phyloP scores from a whole-genome alignment of 2,329 filamentous ascomycete species.

The Penicillium hesseltinei region DNA sequence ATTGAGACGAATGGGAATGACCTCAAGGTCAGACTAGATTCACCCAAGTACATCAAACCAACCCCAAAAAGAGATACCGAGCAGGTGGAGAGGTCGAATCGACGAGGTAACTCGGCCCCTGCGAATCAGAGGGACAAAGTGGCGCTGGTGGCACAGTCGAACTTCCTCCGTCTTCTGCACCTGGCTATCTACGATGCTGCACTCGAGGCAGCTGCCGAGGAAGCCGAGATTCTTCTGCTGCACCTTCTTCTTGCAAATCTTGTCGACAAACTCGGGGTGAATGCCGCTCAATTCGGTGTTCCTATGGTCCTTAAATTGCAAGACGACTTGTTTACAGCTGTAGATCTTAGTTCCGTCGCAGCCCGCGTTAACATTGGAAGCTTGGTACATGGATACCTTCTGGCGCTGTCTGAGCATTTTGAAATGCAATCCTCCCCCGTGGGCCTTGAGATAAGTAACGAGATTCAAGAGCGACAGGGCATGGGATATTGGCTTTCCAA shows the following conservation, averaged over 20 bases:
- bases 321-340: conserved; percentile 63
- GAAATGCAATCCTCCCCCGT: conserved; percentile 68
- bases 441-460: conserved; percentile 69
- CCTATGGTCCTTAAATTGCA: conserved; percentile 89
- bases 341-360: conserved; percentile 46
- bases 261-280: conserved; percentile 75
- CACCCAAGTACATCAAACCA: conserved; percentile 46
- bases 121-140: conserved; percentile 59
- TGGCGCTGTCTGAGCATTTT: conserved; percentile 73
- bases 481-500: conserved; percentile 77
- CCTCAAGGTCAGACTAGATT: conserved; percentile 60
- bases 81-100: conserved; percentile 44
- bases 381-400: conserved; percentile 86
- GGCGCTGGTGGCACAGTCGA: conserved; percentile 55
- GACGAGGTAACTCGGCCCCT: conserved; percentile 67
- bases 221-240: conserved; percentile 72
- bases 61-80: conserved; percentile 45
- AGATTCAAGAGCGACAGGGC: conserved; percentile 71
- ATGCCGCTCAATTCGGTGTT: conserved; percentile 72
- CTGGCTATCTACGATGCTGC: conserved; percentile 87
- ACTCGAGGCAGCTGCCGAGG: conserved; percentile 67
- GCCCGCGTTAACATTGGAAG: conserved; percentile 78
- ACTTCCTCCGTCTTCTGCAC: conserved; percentile 79
- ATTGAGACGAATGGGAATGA: conserved; percentile 72
- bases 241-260: conserved; percentile 74